phyloP scores from a whole-genome alignment of 495 filamentous ascomycete genomes.

The Trichoderma erinaceum region DNA sequence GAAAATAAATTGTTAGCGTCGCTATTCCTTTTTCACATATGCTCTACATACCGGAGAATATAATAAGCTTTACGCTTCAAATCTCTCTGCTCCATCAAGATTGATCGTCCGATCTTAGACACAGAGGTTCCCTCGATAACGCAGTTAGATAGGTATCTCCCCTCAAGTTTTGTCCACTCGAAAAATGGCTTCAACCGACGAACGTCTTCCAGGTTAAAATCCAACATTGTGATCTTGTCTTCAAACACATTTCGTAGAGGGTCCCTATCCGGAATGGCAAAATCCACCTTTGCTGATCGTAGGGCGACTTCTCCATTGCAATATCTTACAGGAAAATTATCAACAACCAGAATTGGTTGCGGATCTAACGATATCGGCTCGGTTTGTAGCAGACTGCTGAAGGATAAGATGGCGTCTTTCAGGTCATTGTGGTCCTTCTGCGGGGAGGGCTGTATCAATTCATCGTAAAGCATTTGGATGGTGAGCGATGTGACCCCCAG shows the following conservation, averaged over 20 bases:
- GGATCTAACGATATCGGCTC: not conserved
- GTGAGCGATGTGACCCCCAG: not conserved
- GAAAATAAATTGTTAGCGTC: too few relatives aligned
- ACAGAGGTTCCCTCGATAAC: not conserved
- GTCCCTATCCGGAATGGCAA: not conserved
- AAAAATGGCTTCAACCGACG: not conserved
- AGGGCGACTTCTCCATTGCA: not conserved
- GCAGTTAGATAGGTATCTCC: not conserved
- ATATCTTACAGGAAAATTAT: not conserved
- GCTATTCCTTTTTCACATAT: not conserved
- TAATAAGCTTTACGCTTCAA: not conserved
- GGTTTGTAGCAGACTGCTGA: not conserved
- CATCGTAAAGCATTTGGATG: not conserved
- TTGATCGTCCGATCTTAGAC: not conserved
- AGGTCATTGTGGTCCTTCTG: not conserved
- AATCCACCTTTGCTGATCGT: not conserved
- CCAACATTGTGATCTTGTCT: not conserved
- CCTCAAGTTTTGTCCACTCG: not conserved
- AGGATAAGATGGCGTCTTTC: not conserved
- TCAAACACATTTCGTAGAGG: not conserved
- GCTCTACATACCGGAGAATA: not conserved
- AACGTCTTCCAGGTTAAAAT: not conserved
- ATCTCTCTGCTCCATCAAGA: not conserved
- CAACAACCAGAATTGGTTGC: not conserved
- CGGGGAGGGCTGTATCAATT: not conserved